Evolutionary conservation across 306 rosid species (phyloP), one percentile per base, ranked within the genome.

Genomic region (Dalbergia cochinchinensis): DNA sequence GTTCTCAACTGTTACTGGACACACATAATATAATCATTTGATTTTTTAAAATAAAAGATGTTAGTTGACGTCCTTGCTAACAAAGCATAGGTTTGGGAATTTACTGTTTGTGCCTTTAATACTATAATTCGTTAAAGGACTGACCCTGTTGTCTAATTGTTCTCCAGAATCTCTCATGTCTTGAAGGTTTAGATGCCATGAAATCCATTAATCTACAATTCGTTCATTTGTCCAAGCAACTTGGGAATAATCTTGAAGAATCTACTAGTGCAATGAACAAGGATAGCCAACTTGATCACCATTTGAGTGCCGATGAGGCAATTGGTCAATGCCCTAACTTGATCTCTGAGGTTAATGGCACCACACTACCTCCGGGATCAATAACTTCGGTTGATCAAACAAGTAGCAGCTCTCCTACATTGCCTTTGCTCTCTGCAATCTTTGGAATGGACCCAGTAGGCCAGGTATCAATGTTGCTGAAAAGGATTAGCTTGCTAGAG

Each of bases 361-460:
- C 44, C 48, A 18, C 67, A 7, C 15, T 19, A 35, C 67, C 48
- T 76, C 54, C 13, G 0, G 77, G 51, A 51, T 63, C 68, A 19
- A 83, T 78, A 54, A 44, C 69, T 58, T 51, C 45, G 12, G 74
- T 47, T 47, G 87, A 62, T 84, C 76, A 85, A 84, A 63, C 72
- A 75, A 70, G 85, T 73, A 76, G 79, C 53, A 73, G 73, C 83
- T 53, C 63, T 48, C 65, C 72, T 19, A 55, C 44, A 5, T 48
- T 14, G 14, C 98, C 99, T 8, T 63, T 51, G 69, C 83, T 93
- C 79, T 89, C 94, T 7, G 67, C 68, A 69, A 82, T 93, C 20
- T 80, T 86, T 9, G 71, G 78, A 78, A 90, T 89, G 90, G 95
- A 88, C 55, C 82, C 91, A 12, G 87, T 91, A 8, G 80, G 86